Evolutionary conservation across 495 filamentous ascomycete genomes (phyloP), one percentile per base, ranked within the genome.

Genomic region (Bacidia rubella): DNA sequence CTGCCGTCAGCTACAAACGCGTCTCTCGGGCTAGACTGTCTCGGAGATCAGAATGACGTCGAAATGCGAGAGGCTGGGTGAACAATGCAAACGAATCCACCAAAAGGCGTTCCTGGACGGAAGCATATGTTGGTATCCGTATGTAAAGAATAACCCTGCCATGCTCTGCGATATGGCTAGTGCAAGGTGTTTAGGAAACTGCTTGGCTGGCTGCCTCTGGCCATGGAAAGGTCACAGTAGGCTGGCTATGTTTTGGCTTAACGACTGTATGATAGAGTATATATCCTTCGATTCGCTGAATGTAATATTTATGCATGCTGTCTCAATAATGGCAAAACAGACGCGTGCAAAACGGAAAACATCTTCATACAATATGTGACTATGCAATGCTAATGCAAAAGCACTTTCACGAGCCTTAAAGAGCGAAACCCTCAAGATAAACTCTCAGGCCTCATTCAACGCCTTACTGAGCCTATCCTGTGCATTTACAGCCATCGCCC

Each of bases 1-100:
- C 58, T 77, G 26, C 73, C 74, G 7, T 54, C 64, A 27, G 65
- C 65, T n/a, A 56, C 75, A n/a, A n/a, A n/a, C n/a, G n/a, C n/a
- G n/a, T n/a, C n/a, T n/a, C n/a, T n/a, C n/a, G n/a, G n/a, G n/a
- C n/a, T n/a, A n/a, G n/a, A n/a, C n/a, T n/a, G n/a, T n/a, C n/a
- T n/a, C n/a, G n/a, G n/a, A n/a, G n/a, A n/a, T 41, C 26, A 43
- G 19, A 17, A 23, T 47, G 51, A 54, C n/a, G 54, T 43, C 17
- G 27, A 9, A 17, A 53, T 45, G 50, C 46, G 9, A 42, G 17
- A 53, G n/a, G 22, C 20, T 22, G 43, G 54, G 38, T 40, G 11
- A 49, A 35, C n/a, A 19, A 10, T 52, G 49, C 15, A 35, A 35
- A 15, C 15, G 29, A 35, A 7, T 35, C 15, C 7, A 35, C 5